Evolutionary conservation across 495 filamentous ascomycete genomes (phyloP), one percentile per base, ranked within the genome.

Genomic region (Hypomontagnella submonticulosa): DNA sequence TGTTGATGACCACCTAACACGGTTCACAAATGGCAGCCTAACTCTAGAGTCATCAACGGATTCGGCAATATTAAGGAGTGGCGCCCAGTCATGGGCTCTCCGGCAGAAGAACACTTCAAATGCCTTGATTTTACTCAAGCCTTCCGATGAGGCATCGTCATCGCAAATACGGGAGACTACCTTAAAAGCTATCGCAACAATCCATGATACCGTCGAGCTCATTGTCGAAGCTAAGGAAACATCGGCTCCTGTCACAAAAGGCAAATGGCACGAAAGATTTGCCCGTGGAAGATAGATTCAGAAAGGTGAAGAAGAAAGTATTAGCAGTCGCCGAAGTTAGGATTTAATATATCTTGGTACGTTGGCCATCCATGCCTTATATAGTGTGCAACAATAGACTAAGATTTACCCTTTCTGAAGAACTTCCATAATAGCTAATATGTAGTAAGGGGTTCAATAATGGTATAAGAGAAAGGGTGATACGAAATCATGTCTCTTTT

Each of bases 81-180:
- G 84, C 2, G 77, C 80, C 12, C 81, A 87, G 71, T 93, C 89
- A 15, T 97, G 89, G 80, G 87, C 87, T 30, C 81, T 97, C 49
- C 91, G 91, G 15, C 92, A 97, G 75, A 92, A 97, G 63, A 92
- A 94, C 71, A 94, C 92, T 0, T 97, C 92, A 12, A 97, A 97
- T 72, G 89, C 89, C 4, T 77, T 97, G 34, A 90, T 92, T 74
- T 72, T 97, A 6, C 79, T 92, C 23, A 74, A 80, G 27, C 83
- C 91, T 15, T 72, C 66, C 4, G 61, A 60, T 12, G 44, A 55
- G 13, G 59, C 50, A 44, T 46, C 60, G 6, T 59, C 71, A 36
- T 44, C 42, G 27, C 63, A 69, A 11, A 70, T 75, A 5, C 71
- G 84, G n/a, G 68, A 74, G 13, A 54, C 72, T 0, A 77, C 78